A percentile compares a stretch with the other conserved stretches of the same genome.
phyloP scores from a whole-genome alignment of 371 early-diverging fungal genomes.

The Basidiobolus meristosporus region DNA sequence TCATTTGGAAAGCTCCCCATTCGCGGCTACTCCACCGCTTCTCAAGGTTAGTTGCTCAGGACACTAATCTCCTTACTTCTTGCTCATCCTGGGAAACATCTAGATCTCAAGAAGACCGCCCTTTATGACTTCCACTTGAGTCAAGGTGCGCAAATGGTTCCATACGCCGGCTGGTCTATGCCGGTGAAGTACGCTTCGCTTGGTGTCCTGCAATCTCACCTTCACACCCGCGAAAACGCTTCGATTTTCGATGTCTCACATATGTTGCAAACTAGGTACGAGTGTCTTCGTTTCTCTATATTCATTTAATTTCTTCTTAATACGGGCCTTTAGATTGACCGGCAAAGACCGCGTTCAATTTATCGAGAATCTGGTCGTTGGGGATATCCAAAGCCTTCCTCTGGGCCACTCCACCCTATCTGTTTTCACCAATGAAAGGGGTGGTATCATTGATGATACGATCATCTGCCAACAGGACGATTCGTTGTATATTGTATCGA shows the following conservation, averaged over 20 bases:
- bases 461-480: constrained; percentile 76
- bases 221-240: constrained; percentile 77
- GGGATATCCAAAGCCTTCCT: constrained; percentile 62
- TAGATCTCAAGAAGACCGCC: no score
- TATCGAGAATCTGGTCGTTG: constrained; percentile 75
- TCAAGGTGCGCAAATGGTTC: constrained; percentile 87
- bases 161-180: constrained; percentile 91
- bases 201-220: constrained; percentile 72
- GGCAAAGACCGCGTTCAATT: constrained; percentile 81
- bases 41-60: no score
- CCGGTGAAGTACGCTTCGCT: constrained; percentile 74
- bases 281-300: neutral
- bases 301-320: neutral
- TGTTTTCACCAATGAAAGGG: constrained; percentile 84
- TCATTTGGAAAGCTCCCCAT: no score
- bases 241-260: constrained; percentile 96
- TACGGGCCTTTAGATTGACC: constrained; percentile 28
- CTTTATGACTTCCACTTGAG: constrained; percentile 81
- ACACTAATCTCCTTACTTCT: no score
- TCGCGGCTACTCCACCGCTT: no score
- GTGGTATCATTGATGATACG: constrained; percentile 95
- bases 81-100: no score
- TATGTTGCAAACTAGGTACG: constrained; percentile 88
- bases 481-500: constrained; percentile 84
- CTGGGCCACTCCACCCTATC: constrained; percentile 70